Conservation (phyloP, 495 filamentous ascomycete species). For the Hypoxylon fragiforme region DNA sequence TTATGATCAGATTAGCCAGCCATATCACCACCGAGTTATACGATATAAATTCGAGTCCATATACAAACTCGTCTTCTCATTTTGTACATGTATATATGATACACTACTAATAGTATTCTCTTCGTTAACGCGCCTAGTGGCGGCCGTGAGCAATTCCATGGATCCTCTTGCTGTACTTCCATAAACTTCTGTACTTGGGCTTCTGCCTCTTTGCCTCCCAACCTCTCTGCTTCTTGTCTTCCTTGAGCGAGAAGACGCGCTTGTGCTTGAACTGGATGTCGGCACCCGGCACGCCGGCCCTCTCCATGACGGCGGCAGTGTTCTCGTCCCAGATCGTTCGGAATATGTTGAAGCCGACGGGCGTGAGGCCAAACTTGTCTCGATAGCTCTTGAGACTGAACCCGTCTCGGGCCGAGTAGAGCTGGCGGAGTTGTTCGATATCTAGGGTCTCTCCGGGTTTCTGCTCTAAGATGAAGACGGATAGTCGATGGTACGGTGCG, state of each 20-base stretch:
- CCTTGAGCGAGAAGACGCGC: slow-evolving; percentile 57
- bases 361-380: slow-evolving; percentile 64
- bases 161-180: slow-evolving; percentile 58
- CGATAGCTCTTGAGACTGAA: slow-evolving; percentile 75
- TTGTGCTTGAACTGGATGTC: slow-evolving; percentile 84
- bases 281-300: slow-evolving; percentile 70
- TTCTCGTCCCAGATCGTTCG: slow-evolving; percentile 85
- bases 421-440: slow-evolving; percentile 58
- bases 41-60: slow-evolving; percentile 4
- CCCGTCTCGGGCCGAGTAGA: slow-evolving; percentile 57
- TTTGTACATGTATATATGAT: slow-evolving; percentile 32
- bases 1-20: neutral
- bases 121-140: slow-evolving; percentile 20
- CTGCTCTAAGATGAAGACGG: slow-evolving; percentile 83
- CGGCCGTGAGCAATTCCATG: slow-evolving; percentile 29
- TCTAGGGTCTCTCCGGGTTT: slow-evolving; percentile 63
- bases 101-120: slow-evolving; percentile 11
- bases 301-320: slow-evolving; percentile 81
- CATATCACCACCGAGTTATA: neutral
- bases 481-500: slow-evolving; percentile 84
- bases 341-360: slow-evolving; percentile 86
- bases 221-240: slow-evolving; percentile 52
- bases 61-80: slow-evolving; percentile 11
- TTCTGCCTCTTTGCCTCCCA: slow-evolving; percentile 61
- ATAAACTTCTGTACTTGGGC: slow-evolving; percentile 57